phyloP scores from a whole-genome alignment of 2,329 filamentous ascomycete genomes.

The Diaporthe helianthi region DNA sequence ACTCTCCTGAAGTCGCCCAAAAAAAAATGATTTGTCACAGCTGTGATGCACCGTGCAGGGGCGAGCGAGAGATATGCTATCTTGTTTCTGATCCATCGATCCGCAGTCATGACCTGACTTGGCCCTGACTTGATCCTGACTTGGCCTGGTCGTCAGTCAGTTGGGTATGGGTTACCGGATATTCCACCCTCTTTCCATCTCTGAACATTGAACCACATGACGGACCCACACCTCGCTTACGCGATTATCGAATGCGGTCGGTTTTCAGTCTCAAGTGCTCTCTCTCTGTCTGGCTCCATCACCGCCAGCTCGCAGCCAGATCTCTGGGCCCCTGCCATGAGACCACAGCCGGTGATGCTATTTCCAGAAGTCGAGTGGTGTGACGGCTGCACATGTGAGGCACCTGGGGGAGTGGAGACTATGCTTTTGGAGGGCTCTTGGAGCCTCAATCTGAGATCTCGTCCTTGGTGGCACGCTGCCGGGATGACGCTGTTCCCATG shows the following conservation, averaged over 20 bases:
- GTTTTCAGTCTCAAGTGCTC: too few relatives aligned
- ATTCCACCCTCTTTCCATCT: too few relatives aligned
- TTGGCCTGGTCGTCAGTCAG: not conserved
- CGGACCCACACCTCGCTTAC: slow-evolving; percentile 3
- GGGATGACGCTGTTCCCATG: slow-evolving; percentile 11
- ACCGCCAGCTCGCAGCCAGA: not conserved
- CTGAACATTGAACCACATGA: too few relatives aligned
- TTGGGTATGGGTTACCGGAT: not conserved
- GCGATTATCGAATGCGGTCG: not conserved
- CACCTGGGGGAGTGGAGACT: not conserved
- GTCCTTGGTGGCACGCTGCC: not conserved
- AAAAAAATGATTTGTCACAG: not conserved
- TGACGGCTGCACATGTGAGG: not conserved
- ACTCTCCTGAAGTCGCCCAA: too few relatives aligned
- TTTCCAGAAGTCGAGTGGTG: not conserved
- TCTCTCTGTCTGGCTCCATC: not conserved
- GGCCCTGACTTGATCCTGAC: too few relatives aligned
- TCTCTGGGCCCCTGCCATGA: not conserved
- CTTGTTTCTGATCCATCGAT: not conserved
- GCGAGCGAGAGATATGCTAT: not conserved
- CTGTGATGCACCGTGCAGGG: not conserved
- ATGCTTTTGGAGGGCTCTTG: not conserved
- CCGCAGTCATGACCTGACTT: slow-evolving; percentile 1
- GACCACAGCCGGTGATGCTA: not conserved
- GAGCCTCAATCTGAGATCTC: not conserved